Base-by-base conservation (phyloP, 1,284 basidiomycete genomes). In the Heterobasidion parviporum region DNA sequence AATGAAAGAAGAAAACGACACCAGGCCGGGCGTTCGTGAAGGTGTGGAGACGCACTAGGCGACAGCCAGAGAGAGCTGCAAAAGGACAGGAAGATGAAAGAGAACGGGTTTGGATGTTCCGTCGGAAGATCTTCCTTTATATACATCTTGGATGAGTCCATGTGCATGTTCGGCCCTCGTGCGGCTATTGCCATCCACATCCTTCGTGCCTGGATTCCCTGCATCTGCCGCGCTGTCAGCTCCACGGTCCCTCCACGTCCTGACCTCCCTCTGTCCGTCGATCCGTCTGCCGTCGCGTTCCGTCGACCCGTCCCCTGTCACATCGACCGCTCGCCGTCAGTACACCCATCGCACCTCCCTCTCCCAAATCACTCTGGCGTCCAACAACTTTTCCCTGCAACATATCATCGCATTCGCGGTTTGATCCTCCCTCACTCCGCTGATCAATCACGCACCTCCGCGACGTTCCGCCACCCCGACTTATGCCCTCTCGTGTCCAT, bases 21-120 rank as follows among this genome's bases (percentile, higher is more conserved):
- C 69, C 69, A 65, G 71, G 65, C 68, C 69, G 63, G 63, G 63
- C 63, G 54, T 51, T 49, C 18, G 56, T 62, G 60, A 63, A 58
- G 38, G 53, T 58, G 15, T 14, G 44, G 32, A 50, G 48, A 60
- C 63, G 65, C 65, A 64, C 64, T 63, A 64, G 65, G 63, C 65
- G 63, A 62, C 62, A 63, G 62, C 64, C 63, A 62, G 64, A 60
- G 59, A 64, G 62, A 59, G 34, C 16, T 16, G 48, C 58, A 63
- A 58, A 65, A 56, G 53, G 52, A 54, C 57, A 61, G 61, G 53
- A 43, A 35, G 34, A 44, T 32, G 46, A 33, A 36, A 20, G 33
- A 52, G 36, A 36, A 41, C 38, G 38, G 38, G 38, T 12, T 41
- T 26, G n/a, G 38, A 20, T 4, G 3, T 20, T 10, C 8, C 9